Base-by-base conservation (phyloP, 768 basidiomycete genomes). In the Lentinula boryana region DNA sequence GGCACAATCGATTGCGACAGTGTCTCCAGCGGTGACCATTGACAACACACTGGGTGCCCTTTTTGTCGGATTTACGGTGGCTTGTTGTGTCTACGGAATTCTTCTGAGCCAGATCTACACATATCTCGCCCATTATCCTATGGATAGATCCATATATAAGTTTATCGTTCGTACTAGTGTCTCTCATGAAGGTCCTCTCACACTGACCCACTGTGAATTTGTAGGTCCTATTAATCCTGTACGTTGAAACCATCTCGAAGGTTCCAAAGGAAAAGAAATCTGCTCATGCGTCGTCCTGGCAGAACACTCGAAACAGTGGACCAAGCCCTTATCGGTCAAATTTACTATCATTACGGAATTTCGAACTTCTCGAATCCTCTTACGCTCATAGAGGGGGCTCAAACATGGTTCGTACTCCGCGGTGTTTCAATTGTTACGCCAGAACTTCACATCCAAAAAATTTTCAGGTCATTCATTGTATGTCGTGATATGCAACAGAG, bases 11-110 rank as follows among this genome's bases (percentile, higher is more conserved):
- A 21, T 49, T n/a, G 27, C 15, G 32, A 43, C 41, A 16, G 57
- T 58, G 31, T 46, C 41, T 10, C 23, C 49, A 12, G 49, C n/a
- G 35, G 31, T 67, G 59, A 71, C 64, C 56, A 68, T 80, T 56
- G 70, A 78, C 59, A 78, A 74, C 65, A 87, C 86, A 1, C 76
- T 88, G 15, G 87, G 87, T 38, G 85, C 86, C 16, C 70, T 81
- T 48, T 79, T 86, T 63, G 67, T 86, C 50, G 87, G 87, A 35
- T 85, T 85, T 62, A 77, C 80, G 1, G 70, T 77, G 43, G 80
- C 87, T 4, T 80, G 77, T 64, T 74, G 69, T 52, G 65, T 78
- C n/a, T 85, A 81, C 68, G 85, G 86, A 18, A 74, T 85, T 33
- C 73, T 86, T 49, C 65, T 77, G 49, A 72, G 82, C 16, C 86